Percentiles rank a stretch among this genome's conserved stretches.
Evolutionary conservation across 306 rosid genomes (phyloP).

Genomic region (Elaeagnus macrophylla): DNA sequence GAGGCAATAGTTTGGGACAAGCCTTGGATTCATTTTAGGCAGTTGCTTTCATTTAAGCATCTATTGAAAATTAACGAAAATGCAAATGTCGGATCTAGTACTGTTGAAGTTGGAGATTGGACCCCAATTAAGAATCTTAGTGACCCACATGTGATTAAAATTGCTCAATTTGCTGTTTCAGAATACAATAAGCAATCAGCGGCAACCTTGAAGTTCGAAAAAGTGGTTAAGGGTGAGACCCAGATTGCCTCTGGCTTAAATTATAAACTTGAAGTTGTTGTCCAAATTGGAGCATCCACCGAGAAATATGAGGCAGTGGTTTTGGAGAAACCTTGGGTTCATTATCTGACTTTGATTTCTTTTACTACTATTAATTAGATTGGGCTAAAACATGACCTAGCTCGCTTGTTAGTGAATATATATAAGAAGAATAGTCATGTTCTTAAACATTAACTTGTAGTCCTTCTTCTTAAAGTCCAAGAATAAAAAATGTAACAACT

Average conservation of each 20-base stretch:
- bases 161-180: conserved; percentile 39
- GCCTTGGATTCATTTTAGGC: conserved; percentile 15
- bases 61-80: too few species aligned
- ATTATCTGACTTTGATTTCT: conserved; percentile 34
- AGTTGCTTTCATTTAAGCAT: conserved; percentile 34
- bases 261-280: conserved; percentile 34
- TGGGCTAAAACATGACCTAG: background rate
- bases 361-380: conserved; percentile 11
- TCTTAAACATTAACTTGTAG: too few species aligned
- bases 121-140: conserved; percentile 27
- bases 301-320: conserved; percentile 31
- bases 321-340: conserved; percentile 29
- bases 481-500: too few species aligned
- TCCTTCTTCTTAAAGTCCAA: too few species aligned
- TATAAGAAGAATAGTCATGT: too few species aligned
- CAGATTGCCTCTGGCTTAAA: conserved; percentile 46
- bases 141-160: conserved; percentile 37
- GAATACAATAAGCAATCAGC: conserved; percentile 33
- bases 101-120: conserved; percentile 22
- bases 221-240: conserved; percentile 27
- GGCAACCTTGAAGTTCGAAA: conserved; percentile 15
- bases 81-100: too few species aligned
- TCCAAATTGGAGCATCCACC: conserved; percentile 9
- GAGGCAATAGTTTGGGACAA: conserved; percentile 33
- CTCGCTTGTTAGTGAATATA: too few species aligned